Percentiles rank a stretch among this genome's conserved stretches.
These are phyloP conservation scores for Dipteronia dyeriana DNA, from an alignment of 345 rosid genomes.

Conservation along the genomic window DNA sequence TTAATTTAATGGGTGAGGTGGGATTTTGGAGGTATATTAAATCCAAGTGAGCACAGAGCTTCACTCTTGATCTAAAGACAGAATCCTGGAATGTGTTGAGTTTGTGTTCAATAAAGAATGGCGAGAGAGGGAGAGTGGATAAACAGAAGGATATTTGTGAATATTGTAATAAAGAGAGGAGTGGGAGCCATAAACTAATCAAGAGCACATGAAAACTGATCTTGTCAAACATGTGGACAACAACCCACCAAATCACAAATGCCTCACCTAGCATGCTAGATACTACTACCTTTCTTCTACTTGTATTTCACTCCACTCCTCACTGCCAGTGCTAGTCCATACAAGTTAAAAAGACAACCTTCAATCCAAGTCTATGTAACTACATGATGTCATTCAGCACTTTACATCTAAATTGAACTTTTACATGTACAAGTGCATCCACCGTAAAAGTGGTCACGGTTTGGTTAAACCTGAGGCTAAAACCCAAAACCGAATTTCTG, in stretches of 20 bases:
- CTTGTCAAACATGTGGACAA: slow-evolving; percentile 35
- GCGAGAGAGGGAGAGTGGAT: background rate
- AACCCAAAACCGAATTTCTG: too few relatives aligned
- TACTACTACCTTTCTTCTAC: background rate
- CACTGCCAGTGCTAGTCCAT: background rate
- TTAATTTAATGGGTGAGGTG: background rate
- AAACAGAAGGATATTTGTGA: slow-evolving; percentile 23
- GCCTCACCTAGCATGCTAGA: slow-evolving; percentile 12
- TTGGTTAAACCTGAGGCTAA: too few relatives aligned
- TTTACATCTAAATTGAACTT: too few relatives aligned
- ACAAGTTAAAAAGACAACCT: too few relatives aligned
- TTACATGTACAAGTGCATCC: too few relatives aligned
- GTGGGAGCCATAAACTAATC: slow-evolving; percentile 40
- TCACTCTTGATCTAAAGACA: slow-evolving; percentile 41
- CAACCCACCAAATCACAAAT: slow-evolving; percentile 17
- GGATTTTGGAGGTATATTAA: slow-evolving; percentile 13
- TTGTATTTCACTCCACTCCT: slow-evolving; percentile 3
- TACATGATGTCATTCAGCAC: too few relatives aligned
- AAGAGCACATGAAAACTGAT: slow-evolving; percentile 41
- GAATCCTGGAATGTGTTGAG: slow-evolving; percentile 40
- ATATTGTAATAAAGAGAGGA: slow-evolving; percentile 27
- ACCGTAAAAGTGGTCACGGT: too few relatives aligned
- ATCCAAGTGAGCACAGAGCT: slow-evolving; percentile 30
- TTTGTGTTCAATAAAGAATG: slow-evolving; percentile 31
- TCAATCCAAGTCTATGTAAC: too few relatives aligned